Conservation (phyloP, 2,329 filamentous ascomycete species). For the Penicillium crustosum region DNA sequence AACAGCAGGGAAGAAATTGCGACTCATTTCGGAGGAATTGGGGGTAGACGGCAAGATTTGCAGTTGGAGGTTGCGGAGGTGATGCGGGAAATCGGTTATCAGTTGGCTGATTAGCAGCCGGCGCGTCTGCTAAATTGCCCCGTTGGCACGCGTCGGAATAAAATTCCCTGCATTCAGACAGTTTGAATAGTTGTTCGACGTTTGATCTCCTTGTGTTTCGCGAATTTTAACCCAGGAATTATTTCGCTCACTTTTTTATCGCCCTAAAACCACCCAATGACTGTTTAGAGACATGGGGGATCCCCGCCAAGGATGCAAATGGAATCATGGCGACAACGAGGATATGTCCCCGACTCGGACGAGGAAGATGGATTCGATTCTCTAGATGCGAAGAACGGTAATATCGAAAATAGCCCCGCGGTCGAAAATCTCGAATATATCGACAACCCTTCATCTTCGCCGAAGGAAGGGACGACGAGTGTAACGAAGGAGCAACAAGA, state of each 20-base stretch:
- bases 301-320: slow-evolving; percentile 38
- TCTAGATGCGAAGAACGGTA: slow-evolving; percentile 25
- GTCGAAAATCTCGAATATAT: slow-evolving; percentile 22
- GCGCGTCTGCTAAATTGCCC: slow-evolving; percentile 27
- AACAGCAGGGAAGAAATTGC: slow-evolving; percentile 38
- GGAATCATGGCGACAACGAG: slow-evolving; percentile 52
- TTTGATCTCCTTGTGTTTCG: not conserved
- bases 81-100: slow-evolving; percentile 23
- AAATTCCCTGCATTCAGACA: not conserved
- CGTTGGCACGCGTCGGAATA: slow-evolving; percentile 6
- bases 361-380: slow-evolving; percentile 46
- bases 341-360: slow-evolving; percentile 55
- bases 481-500: not conserved
- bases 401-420: slow-evolving; percentile 5
- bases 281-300: slow-evolving; percentile 38
- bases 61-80: slow-evolving; percentile 17
- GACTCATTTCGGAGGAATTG: slow-evolving; percentile 33
- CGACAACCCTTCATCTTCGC: slow-evolving; percentile 9
- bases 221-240: not conserved
- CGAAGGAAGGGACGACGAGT: slow-evolving; percentile 5
- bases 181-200: not conserved
- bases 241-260: not conserved
- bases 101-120: slow-evolving; percentile 22
- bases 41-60: not conserved
- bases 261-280: slow-evolving; percentile 24